Evolutionary conservation across 768 basidiomycete species (phyloP).

Genomic region (Lentinula raphanica): DNA sequence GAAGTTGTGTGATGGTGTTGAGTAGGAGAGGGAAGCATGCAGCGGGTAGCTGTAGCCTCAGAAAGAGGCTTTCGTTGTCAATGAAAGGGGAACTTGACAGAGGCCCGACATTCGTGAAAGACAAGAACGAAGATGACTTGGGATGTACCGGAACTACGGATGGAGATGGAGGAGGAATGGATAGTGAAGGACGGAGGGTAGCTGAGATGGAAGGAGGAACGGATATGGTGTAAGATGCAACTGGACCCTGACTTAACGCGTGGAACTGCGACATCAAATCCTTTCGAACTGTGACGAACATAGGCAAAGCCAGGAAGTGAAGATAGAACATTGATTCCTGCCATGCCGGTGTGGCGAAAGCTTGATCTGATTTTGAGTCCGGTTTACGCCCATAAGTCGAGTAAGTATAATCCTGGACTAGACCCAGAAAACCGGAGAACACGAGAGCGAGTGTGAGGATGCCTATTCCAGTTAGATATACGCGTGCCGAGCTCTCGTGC

Average conservation of each 20-base stretch:
- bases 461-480: slow-evolving; percentile 66
- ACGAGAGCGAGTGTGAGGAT: slow-evolving; percentile 75
- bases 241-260: slow-evolving; percentile 35
- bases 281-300: slow-evolving; percentile 60
- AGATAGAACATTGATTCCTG: slow-evolving; percentile 91
- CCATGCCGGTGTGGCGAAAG: slow-evolving; percentile 46
- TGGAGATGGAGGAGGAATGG: slow-evolving; percentile 11
- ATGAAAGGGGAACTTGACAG: slow-evolving; percentile 16
- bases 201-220: slow-evolving; percentile 6
- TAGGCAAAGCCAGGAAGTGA: slow-evolving; percentile 73
- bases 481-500: slow-evolving; percentile 20
- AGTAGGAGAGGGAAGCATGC: slow-evolving; percentile 59
- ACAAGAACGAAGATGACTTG: slow-evolving; percentile 1
- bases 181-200: neutral
- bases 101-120: slow-evolving; percentile 20
- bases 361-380: neutral
- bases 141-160: slow-evolving; percentile 5
- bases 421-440: slow-evolving; percentile 74
- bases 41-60: slow-evolving; percentile 42
- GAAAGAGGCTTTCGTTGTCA: slow-evolving; percentile 15
- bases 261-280: slow-evolving; percentile 46
- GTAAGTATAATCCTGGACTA: slow-evolving; percentile 82
- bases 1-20: slow-evolving; percentile 78
- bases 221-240: slow-evolving; percentile 22
- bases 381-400: slow-evolving; percentile 18